phyloP scores from a whole-genome alignment of 2,329 filamentous ascomycete genomes.

The Fusarium miscanthi region DNA sequence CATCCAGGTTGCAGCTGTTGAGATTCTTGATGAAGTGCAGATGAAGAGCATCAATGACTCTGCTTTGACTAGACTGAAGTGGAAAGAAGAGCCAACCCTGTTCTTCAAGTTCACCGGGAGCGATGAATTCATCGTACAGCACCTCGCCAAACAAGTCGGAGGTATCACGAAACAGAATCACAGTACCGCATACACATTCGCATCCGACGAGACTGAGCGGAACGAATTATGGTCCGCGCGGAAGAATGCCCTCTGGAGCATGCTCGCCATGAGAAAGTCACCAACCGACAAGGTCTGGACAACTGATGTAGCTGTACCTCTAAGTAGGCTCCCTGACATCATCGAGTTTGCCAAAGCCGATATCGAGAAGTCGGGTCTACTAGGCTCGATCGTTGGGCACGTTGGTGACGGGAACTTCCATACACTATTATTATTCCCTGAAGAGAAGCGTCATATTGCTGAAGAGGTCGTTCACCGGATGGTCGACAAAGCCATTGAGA shows the following conservation, averaged over 20 bases:
- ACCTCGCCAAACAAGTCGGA: constrained; percentile 78
- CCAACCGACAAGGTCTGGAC: constrained; percentile 59
- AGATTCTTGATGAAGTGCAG: constrained; percentile 89
- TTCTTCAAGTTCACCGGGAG: constrained; percentile 91
- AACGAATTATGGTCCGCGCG: constrained; percentile 82
- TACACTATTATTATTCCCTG: constrained; percentile 41
- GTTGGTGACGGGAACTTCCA: constrained; percentile 97
- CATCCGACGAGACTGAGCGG: constrained; percentile 75
- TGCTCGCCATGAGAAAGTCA: constrained; percentile 72
- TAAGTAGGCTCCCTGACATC: constrained; percentile 78
- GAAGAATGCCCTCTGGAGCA: constrained; percentile 85
- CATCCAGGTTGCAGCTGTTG: constrained; percentile 79
- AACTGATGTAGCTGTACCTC: constrained; percentile 85
- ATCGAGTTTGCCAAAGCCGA: constrained; percentile 88
- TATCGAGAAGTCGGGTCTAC: constrained; percentile 84
- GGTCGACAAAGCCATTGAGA: constrained; percentile 73
- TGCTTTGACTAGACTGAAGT: constrained; percentile 74
- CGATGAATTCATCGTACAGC: constrained; percentile 78
- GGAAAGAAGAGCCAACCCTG: constrained; percentile 80
- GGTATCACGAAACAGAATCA: constrained; percentile 69
- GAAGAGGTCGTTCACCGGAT: constrained; percentile 64
- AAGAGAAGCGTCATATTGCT: not conserved
- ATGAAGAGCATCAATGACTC: constrained; percentile 84
- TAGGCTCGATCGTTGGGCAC: constrained; percentile 88
- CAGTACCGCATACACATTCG: constrained; percentile 73